Evolutionary conservation across 2,329 filamentous ascomycete genomes (phyloP).

Genomic region (Sporothrix mexicana): DNA sequence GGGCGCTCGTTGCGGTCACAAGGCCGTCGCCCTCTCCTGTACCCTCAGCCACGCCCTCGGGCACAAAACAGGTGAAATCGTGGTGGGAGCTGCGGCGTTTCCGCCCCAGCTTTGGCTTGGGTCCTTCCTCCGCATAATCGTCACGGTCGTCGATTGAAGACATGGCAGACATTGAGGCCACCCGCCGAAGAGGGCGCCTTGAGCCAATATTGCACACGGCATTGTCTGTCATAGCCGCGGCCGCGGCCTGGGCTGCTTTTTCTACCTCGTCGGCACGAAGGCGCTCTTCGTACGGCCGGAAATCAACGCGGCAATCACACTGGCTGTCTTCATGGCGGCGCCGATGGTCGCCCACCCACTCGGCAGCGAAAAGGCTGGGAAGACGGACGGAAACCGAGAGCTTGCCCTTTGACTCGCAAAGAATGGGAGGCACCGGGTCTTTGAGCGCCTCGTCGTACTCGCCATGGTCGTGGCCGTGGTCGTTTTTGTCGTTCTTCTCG

Average conservation of each 20-base stretch:
- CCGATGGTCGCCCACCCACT: conserved; percentile 51
- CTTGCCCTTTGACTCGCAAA: conserved; percentile 26
- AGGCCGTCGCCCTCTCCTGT: too few species aligned
- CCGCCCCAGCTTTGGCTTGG: not conserved
- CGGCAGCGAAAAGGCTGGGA: conserved; percentile 48
- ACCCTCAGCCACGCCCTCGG: not conserved
- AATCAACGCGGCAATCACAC: conserved; percentile 47
- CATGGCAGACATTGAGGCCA: conserved; percentile 6
- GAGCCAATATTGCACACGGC: not conserved
- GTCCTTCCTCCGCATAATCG: too few species aligned
- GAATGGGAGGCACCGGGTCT: conserved; percentile 25
- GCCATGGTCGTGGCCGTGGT: not conserved
- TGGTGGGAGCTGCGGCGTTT: conserved; percentile 22
- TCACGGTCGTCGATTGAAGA: not conserved
- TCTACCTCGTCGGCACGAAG: not conserved
- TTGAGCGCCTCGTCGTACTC: not conserved
- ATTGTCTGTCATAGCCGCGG: not conserved
- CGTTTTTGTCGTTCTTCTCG: not conserved
- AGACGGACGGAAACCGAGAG: conserved; percentile 42
- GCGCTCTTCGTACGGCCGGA: conserved; percentile 43
- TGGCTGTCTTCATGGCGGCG: conserved; percentile 45
- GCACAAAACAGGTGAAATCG: not conserved
- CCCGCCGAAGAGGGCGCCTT: not conserved
- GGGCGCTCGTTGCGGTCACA: not conserved
- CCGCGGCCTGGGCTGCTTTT: not conserved